Base-by-base conservation (phyloP, 352 stramenopile genomes). In the Aphanomyces astaci region DNA sequence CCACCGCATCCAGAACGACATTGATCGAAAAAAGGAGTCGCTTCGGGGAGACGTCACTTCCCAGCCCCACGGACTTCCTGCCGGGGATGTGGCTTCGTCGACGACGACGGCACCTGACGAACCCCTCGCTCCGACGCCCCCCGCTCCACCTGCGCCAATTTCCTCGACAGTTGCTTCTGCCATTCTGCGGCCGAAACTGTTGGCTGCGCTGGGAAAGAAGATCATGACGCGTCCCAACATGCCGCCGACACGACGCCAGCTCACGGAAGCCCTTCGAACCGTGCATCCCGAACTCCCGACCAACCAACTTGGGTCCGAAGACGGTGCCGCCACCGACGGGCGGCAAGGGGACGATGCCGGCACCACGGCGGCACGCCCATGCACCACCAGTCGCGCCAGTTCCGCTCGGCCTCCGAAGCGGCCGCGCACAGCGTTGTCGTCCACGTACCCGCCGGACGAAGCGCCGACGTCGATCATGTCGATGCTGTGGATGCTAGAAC, bases 371-470 rank as follows among this genome's bases (percentile, higher is more conserved):
- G n/a, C n/a, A n/a, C n/a, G n/a, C n/a, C n/a, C n/a, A n/a, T n/a
- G n/a, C n/a, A n/a, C n/a, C n/a, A n/a, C n/a, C n/a, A n/a, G n/a
- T n/a, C n/a, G n/a, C n/a, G n/a, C n/a, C n/a, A n/a, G n/a, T n/a
- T n/a, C n/a, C n/a, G n/a, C n/a, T n/a, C n/a, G n/a, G n/a, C n/a
- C n/a, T n/a, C n/a, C n/a, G n/a, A n/a, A n/a, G n/a, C n/a, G n/a
- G n/a, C n/a, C n/a, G n/a, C n/a, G n/a, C n/a, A n/a, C n/a, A 53
- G 76, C 83, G 49, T 78, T 70, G 52, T 79, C 74, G 0, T 74
- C 75, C 22, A 82, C 22, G 1, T 77, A 31, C 10, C 1, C 56
- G n/a, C 1, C 43, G 49, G 5, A 25, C 25, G 2, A 64, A 48
- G 56, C 4, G 11, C 2, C 43, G 27, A 15, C 56, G 27, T 39